phyloP scores from a whole-genome alignment of 73 alveolate species.

The Paramecium pentaurelia region DNA sequence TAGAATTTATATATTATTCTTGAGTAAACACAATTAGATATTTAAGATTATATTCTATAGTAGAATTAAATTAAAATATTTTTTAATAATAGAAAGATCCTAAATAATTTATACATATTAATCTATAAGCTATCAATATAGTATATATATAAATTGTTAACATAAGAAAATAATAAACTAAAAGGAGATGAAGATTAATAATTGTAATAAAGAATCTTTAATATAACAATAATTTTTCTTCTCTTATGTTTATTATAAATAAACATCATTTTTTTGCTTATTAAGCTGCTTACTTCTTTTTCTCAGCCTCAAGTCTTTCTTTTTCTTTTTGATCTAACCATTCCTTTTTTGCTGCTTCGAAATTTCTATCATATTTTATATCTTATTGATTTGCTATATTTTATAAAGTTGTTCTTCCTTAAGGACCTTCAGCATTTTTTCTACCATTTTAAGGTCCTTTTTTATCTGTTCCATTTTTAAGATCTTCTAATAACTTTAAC shows the following conservation, averaged over 20 bases:
- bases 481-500: slow-evolving; percentile 65
- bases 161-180: neutral
- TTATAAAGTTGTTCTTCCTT: slow-evolving; percentile 78
- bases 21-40: no score
- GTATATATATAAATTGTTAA: neutral
- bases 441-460: slow-evolving; percentile 84
- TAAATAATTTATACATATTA: no score
- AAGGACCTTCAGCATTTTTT: slow-evolving; percentile 76
- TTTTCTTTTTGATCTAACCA: slow-evolving; percentile 58
- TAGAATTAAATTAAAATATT: no score
- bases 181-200: neutral
- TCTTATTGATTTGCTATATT: slow-evolving; percentile 18
- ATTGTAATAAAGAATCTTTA: neutral
- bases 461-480: slow-evolving; percentile 78
- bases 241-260: neutral
- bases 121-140: neutral
- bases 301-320: slow-evolving; percentile 64
- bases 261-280: slow-evolving; percentile 35
- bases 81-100: neutral
- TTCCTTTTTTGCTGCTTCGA: slow-evolving; percentile 48
- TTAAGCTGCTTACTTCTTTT: slow-evolving; percentile 55
- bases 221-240: neutral
- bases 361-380: slow-evolving; percentile 39
- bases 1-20: no score
- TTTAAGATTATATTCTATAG: neutral